phyloP scores from a whole-genome alignment of 257 asterid species.

The Plantago elongata region DNA sequence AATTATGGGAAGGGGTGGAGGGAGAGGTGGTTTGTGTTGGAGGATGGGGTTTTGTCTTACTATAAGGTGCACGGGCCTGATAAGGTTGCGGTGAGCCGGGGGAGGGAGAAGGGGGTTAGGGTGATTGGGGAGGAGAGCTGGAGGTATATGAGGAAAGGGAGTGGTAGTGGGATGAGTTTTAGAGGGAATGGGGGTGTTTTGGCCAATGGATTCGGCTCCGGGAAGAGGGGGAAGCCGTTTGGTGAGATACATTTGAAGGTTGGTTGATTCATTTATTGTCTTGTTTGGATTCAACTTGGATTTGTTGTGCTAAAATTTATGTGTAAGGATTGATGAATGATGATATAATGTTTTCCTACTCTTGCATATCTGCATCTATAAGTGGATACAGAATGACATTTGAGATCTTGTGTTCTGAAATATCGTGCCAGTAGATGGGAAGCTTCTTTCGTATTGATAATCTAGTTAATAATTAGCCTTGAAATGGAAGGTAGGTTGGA shows the following conservation, averaged over 20 bases:
- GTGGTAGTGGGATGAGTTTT: constrained; percentile 29
- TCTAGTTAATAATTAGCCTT: neutral
- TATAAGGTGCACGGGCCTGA: constrained; percentile 96
- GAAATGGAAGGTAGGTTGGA: constrained; percentile 1
- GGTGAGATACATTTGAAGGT: constrained; percentile 96
- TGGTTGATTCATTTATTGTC: constrained; percentile 36
- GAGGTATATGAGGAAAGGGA: constrained; percentile 81
- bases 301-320: too few species aligned
- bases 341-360: neutral
- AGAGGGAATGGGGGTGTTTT: constrained; percentile 26
- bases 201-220: constrained; percentile 35
- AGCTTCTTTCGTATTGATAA: too few species aligned
- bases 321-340: too few species aligned
- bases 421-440: too few species aligned
- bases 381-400: too few species aligned
- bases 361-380: too few species aligned
- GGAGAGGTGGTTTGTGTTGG: constrained; percentile 92
- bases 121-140: constrained; percentile 88
- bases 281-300: constrained; percentile 4
- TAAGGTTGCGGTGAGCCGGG: constrained; percentile 57
- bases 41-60: constrained; percentile 94
- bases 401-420: too few species aligned
- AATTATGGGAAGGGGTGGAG: constrained; percentile 98
- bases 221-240: constrained; percentile 71
- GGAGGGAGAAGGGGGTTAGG: constrained; percentile 63